Evolutionary conservation across 352 stramenopile genomes (phyloP).

Genomic region (Chrysophaeum taylorii): DNA sequence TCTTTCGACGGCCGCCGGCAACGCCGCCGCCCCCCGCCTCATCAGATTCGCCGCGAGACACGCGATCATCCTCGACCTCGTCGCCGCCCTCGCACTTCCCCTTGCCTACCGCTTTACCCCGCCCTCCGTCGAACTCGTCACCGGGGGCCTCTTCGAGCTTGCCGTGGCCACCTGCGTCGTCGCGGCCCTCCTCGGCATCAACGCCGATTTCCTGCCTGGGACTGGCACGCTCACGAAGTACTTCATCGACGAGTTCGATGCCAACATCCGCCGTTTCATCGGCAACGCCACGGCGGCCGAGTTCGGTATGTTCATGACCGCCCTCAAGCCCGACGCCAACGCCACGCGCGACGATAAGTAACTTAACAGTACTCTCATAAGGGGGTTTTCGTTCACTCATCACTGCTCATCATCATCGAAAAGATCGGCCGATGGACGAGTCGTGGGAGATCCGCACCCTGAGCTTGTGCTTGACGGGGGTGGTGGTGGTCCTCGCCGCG

Average conservation of each 20-base stretch:
- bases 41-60: neutral
- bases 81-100: neutral
- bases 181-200: neutral
- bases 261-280: too few species aligned
- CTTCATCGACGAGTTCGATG: conserved; percentile 2
- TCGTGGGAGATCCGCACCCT: conserved; percentile 1
- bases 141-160: too few species aligned
- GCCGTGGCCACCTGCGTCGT: too few species aligned
- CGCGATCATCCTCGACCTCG: neutral
- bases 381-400: too few species aligned
- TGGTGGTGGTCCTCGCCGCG: neutral
- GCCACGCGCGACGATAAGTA: too few species aligned
- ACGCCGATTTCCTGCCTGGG: neutral
- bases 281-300: too few species aligned
- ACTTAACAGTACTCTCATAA: too few species aligned
- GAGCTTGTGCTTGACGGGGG: neutral
- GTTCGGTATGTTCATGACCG: too few species aligned
- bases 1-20: neutral
- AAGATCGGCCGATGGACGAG: too few species aligned
- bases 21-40: neutral
- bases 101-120: neutral
- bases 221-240: neutral
- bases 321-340: too few species aligned
- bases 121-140: neutral
- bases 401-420: too few species aligned